Evolutionary conservation across 371 early-diverging fungal genomes (phyloP).

Genomic region (Funneliformis caledonium): DNA sequence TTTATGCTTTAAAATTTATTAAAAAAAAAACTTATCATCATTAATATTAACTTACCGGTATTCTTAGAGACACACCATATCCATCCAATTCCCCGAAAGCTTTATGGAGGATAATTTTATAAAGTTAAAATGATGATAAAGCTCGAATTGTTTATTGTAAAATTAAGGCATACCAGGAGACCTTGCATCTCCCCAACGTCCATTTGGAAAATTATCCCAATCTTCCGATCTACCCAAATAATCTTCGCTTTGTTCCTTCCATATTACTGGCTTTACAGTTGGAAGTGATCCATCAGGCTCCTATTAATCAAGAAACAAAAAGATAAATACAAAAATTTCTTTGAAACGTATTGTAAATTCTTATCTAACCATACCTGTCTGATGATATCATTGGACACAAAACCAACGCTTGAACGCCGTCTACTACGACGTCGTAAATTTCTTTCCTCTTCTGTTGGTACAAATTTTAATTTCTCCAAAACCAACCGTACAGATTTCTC

Average conservation of each 20-base stretch:
- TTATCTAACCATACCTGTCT: conserved; percentile 29
- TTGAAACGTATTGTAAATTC: background rate
- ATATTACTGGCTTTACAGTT: conserved; percentile 52
- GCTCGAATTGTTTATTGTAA: background rate
- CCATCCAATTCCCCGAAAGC: conserved; percentile 79
- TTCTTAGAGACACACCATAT: conserved; percentile 75
- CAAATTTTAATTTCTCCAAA: conserved; percentile 69
- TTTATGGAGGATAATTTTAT: background rate
- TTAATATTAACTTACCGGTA: conserved; percentile 50
- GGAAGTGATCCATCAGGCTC: conserved; percentile 48
- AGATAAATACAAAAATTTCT: background rate
- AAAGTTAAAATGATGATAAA: background rate
- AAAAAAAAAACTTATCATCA: background rate
- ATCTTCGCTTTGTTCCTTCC: conserved; percentile 4
- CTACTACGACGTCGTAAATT: background rate
- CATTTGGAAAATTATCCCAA: conserved; percentile 98
- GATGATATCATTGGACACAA: conserved; percentile 3
- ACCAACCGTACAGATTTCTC: conserved; percentile 88
- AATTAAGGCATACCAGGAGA: conserved; percentile 67
- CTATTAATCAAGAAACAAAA: background rate
- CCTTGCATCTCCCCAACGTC: conserved; percentile 95
- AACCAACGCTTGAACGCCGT: conserved; percentile 18
- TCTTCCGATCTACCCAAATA: conserved; percentile 53
- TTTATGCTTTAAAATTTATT: background rate
- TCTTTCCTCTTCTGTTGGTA: conserved; percentile 43